Base-by-base conservation (phyloP, 768 basidiomycete genomes). In the Boletus fagicola region DNA sequence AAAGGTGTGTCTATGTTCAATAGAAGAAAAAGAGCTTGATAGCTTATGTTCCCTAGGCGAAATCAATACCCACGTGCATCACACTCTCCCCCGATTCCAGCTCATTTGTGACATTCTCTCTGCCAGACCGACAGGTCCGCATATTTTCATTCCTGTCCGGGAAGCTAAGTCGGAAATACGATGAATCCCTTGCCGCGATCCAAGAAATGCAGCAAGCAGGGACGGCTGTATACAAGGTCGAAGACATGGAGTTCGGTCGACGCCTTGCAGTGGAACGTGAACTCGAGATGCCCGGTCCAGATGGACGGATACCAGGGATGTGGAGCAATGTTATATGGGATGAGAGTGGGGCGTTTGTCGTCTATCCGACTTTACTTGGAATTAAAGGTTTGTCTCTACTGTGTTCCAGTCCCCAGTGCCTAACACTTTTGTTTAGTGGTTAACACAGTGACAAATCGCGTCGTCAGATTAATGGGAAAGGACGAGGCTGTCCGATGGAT, bases 151-250 rank as follows among this genome's bases (percentile, higher is more conserved):
- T 98, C 78, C 79, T 94, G 12, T 82, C 83, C 0, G 97, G 93
- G 8, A 97, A 95, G 68, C 76, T 98, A 62, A 86, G 84, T 16
- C 86, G 96, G 20, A 92, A 92, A 69, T 99, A 98, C 70, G 97
- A 99, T 60, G 97, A 99, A 73, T 93, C 91, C 0, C 80, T 98
- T 7, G 76, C 83, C 30, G 95, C 97, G 0, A 90, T 95, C 39
- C 92, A 96, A 69, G 95, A 98, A 72, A 98, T 99, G 94, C 97
- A 99, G 71, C 97, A 98, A 71, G 95, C 94, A 2, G 96, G 94
- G 1, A 97, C 97, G 5, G 89, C 92, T 0, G 83, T 92, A 20
- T 92, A 89, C 74, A 88, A 85, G 65, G 85, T 98, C 18, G 97
- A 99, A 53, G 94, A 98, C 74, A 99, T 99, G 97, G 97, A 99